Conservation (phyloP, 2,329 filamentous ascomycete species). For the Exserohilum turcica region DNA sequence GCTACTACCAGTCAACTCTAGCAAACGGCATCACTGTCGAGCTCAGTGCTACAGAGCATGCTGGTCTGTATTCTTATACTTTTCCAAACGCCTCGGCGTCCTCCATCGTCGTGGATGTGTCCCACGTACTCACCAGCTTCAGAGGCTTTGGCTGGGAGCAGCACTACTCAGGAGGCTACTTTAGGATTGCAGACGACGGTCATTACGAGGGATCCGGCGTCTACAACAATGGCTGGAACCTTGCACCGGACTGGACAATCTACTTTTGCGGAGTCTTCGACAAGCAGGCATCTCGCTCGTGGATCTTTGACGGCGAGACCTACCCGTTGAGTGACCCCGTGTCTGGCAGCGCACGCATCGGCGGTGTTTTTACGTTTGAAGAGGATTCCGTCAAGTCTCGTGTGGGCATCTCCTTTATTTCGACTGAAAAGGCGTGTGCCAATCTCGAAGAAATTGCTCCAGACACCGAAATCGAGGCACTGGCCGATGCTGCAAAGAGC, state of each 20-base stretch:
- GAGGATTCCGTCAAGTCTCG: slow-evolving; percentile 57
- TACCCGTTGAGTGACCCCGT: slow-evolving; percentile 21
- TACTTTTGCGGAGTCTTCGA: slow-evolving; percentile 69
- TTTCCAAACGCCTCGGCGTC: slow-evolving; percentile 54
- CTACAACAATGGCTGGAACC: slow-evolving; percentile 72
- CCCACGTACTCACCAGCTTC: slow-evolving; percentile 66
- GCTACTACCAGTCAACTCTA: slow-evolving; percentile 64
- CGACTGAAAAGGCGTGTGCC: slow-evolving; percentile 62
- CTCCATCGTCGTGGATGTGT: slow-evolving; percentile 67
- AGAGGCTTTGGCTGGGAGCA: slow-evolving; percentile 66
- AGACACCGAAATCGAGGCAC: slow-evolving; percentile 49
- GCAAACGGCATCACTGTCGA: slow-evolving; percentile 62
- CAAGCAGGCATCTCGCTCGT: slow-evolving; percentile 31
- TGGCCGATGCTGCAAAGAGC: slow-evolving; percentile 56
- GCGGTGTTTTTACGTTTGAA: slow-evolving; percentile 61
- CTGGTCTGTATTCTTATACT: slow-evolving; percentile 64
- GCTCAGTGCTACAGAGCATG: slow-evolving; percentile 61
- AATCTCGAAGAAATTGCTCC: slow-evolving; percentile 64
- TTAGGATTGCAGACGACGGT: slow-evolving; percentile 57
- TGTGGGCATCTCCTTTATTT: slow-evolving; percentile 73
- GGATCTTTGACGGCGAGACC: slow-evolving; percentile 40
- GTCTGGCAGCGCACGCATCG: slow-evolving; percentile 41
- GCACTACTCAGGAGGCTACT: slow-evolving; percentile 64
- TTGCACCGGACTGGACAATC: slow-evolving; percentile 64
- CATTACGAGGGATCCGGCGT: slow-evolving; percentile 65